Base-by-base conservation (phyloP, 805 yeast genomes). In the Ogataea trehalophila region DNA sequence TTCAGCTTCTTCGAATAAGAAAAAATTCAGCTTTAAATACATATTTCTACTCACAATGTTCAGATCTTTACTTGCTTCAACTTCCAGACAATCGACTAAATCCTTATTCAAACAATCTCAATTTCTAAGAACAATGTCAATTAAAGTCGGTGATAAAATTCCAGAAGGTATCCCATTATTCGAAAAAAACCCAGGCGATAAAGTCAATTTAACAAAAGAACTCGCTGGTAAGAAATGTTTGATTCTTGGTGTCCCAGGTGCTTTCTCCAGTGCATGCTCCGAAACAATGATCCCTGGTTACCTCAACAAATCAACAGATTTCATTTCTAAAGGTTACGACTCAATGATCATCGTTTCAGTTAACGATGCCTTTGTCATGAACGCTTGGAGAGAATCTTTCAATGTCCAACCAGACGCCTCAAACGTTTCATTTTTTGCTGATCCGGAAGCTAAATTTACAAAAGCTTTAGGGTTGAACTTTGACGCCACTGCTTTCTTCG, bases 341-440 rank as follows among this genome's bases (percentile, higher is more conserved):
- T 68, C 79, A 41, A 66, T 89, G 44, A 80, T 74, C 58, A 79
- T 90, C 39, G 79, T 90, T 34, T 75, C 94, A 17, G 96, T 87
- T 42, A 90, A 90, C 66, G 97, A 90, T 63, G 77, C 94, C 3
- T 90, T 90, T 65, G 96, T 89, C 43, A 79, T 83, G 60, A 77
- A 79, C 57, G 91, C 94, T 0, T 90, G 96, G 95, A 80, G 78
- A 39, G 76, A 81, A 47, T 59, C 69, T 18, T 59, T 76, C 35
- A 58, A 63, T 20, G 56, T 63, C 14, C 52, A 53, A 38, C 48
- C 57, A 3, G 59, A 53, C 33, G 39, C 43, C 13, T 43, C 54
- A 5, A 53, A 52, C 39, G 52, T 61, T 26, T 53, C 56, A 9
- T 78, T 85, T 63, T 72, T 89, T 54, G 88, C 95, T 38, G 97